A percentile compares a stretch with the other conserved stretches of the same genome.
Conservation (phyloP, 75 land plant genomes). For the Cunninghamia lanceolata region DNA sequence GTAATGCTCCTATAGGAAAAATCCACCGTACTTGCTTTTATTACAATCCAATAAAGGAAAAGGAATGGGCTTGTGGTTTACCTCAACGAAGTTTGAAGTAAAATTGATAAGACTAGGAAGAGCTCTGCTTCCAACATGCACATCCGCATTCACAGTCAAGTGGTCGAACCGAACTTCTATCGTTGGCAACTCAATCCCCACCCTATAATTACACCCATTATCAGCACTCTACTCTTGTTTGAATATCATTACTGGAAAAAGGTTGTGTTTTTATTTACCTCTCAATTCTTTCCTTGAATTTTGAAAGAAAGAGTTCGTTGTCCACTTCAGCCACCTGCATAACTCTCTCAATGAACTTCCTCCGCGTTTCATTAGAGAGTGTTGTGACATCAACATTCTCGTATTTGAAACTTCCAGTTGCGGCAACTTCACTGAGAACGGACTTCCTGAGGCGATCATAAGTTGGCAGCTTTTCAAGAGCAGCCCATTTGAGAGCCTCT, state of each 20-base stretch:
- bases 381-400: slow-evolving; percentile 51
- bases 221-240: background rate
- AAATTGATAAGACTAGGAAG: slow-evolving; percentile 37
- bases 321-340: slow-evolving; percentile 68
- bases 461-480: slow-evolving; percentile 89
- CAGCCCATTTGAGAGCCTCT: slow-evolving; percentile 67
- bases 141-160: slow-evolving; percentile 30
- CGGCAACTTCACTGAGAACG: slow-evolving; percentile 23
- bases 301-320: slow-evolving; percentile 63
- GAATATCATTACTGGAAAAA: background rate
- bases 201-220: slow-evolving; percentile 18
- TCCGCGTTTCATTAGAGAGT: slow-evolving; percentile 46
- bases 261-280: slow-evolving; percentile 25
- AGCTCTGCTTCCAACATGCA: slow-evolving; percentile 30
- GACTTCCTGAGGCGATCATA: slow-evolving; percentile 61
- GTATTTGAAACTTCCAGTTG: slow-evolving; percentile 32
- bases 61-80: background rate
- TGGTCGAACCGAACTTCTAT: slow-evolving; percentile 53
- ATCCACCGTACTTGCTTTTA: no score
- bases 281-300: slow-evolving; percentile 64
- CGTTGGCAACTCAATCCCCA: slow-evolving; percentile 47
- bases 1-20: no score
- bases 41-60: background rate
- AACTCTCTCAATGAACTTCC: slow-evolving; percentile 46
- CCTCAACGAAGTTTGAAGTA: slow-evolving; percentile 24